phyloP scores from a whole-genome alignment of 192 early-diverging fungal genomes.

The Podila epigama region DNA sequence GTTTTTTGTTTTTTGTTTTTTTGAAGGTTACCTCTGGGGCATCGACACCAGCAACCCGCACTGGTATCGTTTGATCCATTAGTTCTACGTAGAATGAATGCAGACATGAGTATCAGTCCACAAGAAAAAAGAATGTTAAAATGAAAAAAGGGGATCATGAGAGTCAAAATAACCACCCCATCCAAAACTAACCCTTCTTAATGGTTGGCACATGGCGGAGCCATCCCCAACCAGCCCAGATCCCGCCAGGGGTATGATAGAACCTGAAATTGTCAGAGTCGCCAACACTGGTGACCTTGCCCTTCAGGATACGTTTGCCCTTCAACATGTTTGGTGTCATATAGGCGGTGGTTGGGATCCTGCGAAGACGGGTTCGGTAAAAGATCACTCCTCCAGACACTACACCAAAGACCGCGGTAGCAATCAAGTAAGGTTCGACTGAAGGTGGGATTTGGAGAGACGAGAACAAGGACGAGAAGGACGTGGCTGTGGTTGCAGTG shows the following conservation, averaged over 20 bases:
- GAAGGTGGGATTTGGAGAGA: conserved; percentile 11
- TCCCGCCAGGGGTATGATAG: conserved; percentile 59
- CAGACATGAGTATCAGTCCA: neutral
- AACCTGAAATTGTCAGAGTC: conserved; percentile 66
- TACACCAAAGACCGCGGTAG: conserved; percentile 32
- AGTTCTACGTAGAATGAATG: conserved; percentile 40
- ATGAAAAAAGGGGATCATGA: too few relatives aligned
- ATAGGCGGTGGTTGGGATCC: conserved; percentile 53
- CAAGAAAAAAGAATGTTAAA: neutral
- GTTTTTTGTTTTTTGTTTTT: neutral
- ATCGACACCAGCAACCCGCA: conserved; percentile 74
- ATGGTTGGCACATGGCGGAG: conserved; percentile 46
- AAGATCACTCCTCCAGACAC: conserved; percentile 19
- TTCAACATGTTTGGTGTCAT: conserved; percentile 55
- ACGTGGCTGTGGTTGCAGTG: neutral
- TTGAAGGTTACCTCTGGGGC: conserved; percentile 64
- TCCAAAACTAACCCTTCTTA: conserved; percentile 39
- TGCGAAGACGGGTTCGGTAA: conserved; percentile 39
- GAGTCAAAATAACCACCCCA: neutral
- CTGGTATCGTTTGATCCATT: conserved; percentile 66
- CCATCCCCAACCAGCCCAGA: conserved; percentile 56
- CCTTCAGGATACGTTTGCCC: conserved; percentile 36
- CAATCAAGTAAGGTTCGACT: conserved; percentile 12
- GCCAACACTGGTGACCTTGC: conserved; percentile 57
- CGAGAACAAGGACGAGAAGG: neutral